Base-by-base conservation (phyloP, 2,329 filamentous ascomycete genomes). In the Cytospora piceicola region DNA sequence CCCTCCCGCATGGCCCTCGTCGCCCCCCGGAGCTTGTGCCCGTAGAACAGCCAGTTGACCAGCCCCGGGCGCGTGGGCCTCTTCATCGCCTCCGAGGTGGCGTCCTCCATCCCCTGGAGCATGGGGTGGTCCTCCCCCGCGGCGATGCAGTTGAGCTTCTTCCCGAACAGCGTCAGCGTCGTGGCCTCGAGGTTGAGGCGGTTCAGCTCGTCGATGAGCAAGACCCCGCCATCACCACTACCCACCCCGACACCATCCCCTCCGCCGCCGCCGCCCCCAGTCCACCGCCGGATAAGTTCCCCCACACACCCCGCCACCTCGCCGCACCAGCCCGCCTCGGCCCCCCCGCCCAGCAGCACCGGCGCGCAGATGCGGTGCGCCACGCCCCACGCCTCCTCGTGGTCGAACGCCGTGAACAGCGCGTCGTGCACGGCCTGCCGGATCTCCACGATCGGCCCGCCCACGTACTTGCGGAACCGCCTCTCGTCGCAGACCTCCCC, bases 1-100 rank as follows among this genome's bases (percentile, higher is more conserved):
- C 78, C 74, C 30, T 67, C 62, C 5, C 87, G 83, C 78, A 90
- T 82, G 0, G 78, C 72, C 20, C 80, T 80, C 64, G 83, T 87
- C 36, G 85, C 78, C 0, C 76, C 77, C 63, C 83, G 82, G 71
- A 86, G 86, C 71, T 85, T 87, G 67, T 78, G 68, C 27, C 81
- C 76, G 72, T 86, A 80, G 17, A 84, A 65, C 3, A 87, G 76
- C 80, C 78, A 81, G 68, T 83, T 88, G 55, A 88, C 69, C 17
- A 86, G 24, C 6, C 77, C 78, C 0, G 80, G 84, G 3, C 86
- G 77, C 2, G 77, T 83, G 0, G 85, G 82, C 0, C 86, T 81
- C 73, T 81, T 82, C 69, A 88, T 81, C 2, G 84, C 81, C 71
- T 88, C 86, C 0, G 79, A 79, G 0, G 85, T 88, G 11, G 83